These are phyloP conservation scores for Aspergillus sclerotialis DNA, from an alignment of 2,329 filamentous ascomycete genomes.

Conservation along the genomic window DNA sequence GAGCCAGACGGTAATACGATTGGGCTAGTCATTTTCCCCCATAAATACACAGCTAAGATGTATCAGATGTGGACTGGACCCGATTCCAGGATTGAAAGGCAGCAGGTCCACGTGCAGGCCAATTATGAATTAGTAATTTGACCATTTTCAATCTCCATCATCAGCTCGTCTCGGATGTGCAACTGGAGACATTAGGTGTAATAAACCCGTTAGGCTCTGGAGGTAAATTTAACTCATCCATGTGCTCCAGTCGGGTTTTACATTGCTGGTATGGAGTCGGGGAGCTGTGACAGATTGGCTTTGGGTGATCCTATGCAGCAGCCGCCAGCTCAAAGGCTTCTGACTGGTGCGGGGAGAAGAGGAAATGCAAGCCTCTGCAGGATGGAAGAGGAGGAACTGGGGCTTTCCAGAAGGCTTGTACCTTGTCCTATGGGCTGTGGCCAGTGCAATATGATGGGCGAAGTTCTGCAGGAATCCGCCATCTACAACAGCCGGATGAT, in stretches of 20 bases:
- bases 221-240: not conserved
- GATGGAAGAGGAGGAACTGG: constrained; percentile 9
- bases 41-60: constrained; percentile 7
- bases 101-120: not conserved
- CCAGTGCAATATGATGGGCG: constrained; percentile 9
- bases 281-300: constrained; percentile 3
- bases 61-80: constrained; percentile 8
- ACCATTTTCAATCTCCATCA: not conserved
- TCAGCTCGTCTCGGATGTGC: not conserved
- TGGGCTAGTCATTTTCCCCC: constrained; percentile 19
- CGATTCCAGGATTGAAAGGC: constrained; percentile 4
- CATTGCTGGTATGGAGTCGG: constrained; percentile 4
- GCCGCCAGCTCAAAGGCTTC: constrained; percentile 11
- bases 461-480: constrained; percentile 22
- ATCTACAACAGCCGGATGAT: constrained; percentile 5
- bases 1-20: constrained; percentile 11
- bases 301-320: constrained; percentile 10
- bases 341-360: constrained; percentile 17
- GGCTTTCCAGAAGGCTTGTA: constrained; percentile 5
- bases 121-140: not conserved
- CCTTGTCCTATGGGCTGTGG: constrained; percentile 6
- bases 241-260: not conserved
- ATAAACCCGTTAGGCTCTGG: not conserved
- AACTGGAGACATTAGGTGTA: not conserved
- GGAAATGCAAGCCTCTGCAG: constrained; percentile 12